Evolutionary conservation across 2,329 filamentous ascomycete genomes (phyloP).

Genomic region (Calycina marina): DNA sequence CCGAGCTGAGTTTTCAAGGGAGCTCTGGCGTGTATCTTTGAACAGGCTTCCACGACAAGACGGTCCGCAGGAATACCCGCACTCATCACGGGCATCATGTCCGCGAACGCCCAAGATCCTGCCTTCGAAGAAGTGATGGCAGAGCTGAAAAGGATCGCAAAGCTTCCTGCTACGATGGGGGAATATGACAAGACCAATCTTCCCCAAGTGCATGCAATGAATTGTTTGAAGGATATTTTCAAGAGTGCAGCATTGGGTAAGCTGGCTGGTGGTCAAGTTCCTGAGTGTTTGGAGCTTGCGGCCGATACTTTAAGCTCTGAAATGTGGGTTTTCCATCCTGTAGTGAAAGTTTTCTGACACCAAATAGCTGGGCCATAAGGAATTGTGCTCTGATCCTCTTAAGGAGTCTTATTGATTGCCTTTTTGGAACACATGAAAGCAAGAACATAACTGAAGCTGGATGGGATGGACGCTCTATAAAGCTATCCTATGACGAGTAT

Average conservation of each 20-base stretch:
- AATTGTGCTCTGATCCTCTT: constrained; percentile 88
- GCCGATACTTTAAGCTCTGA: constrained; percentile 65
- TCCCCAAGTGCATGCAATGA: constrained; percentile 87
- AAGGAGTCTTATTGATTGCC: constrained; percentile 65
- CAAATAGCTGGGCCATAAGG: constrained; percentile 68
- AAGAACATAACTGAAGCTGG: constrained; percentile 45
- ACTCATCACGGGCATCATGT: constrained; percentile 68
- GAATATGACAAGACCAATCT: constrained; percentile 48
- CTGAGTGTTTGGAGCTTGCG: constrained; percentile 63
- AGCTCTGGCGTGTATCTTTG: constrained; percentile 54
- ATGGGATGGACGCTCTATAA: constrained; percentile 48
- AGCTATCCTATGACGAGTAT: constrained; percentile 57
- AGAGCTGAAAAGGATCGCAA: constrained; percentile 45
- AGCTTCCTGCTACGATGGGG: constrained; percentile 34
- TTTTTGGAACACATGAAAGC: constrained; percentile 64
- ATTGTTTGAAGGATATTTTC: constrained; percentile 85
- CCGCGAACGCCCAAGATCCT: constrained; percentile 42
- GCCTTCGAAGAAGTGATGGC: constrained; percentile 51
- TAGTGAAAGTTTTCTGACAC: constrained; percentile 2
- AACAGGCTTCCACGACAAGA: constrained; percentile 69
- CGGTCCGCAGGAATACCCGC: constrained; percentile 86
- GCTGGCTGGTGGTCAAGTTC: constrained; percentile 59
- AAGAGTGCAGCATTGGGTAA: constrained; percentile 65
- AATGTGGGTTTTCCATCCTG: constrained; percentile 36
- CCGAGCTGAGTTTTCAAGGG: constrained; percentile 28